Percentiles rank a stretch among this genome's conserved stretches.
Evolutionary conservation across 495 filamentous ascomycete genomes (phyloP).

Genomic region (Lasiosphaeris hirsuta): DNA sequence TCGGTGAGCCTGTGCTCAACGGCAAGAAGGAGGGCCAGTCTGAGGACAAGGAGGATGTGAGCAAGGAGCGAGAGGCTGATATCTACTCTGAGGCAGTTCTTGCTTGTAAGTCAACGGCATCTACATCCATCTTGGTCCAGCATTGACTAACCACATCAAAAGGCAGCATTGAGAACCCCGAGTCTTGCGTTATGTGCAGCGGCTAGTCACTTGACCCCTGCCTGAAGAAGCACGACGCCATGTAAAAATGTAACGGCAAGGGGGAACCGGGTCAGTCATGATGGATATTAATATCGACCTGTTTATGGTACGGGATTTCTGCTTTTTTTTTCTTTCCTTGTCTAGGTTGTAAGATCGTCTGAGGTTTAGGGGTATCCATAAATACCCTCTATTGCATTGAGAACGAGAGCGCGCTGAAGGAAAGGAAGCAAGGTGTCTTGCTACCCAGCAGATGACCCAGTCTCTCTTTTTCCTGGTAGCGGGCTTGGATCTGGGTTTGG

Average conservation of each 20-base stretch:
- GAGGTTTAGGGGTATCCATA: not conserved
- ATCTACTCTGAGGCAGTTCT: constrained; percentile 92
- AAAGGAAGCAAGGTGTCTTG: no score
- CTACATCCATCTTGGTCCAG: not conserved
- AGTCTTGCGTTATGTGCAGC: constrained; percentile 88
- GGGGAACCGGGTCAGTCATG: not conserved
- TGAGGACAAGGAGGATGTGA: constrained; percentile 61
- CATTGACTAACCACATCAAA: constrained; percentile 24
- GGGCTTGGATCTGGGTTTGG: no score
- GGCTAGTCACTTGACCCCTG: constrained; percentile 44
- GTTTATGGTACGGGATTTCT: not conserved
- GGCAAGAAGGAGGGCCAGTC: constrained; percentile 47
- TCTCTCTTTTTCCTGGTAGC: no score
- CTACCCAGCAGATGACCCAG: no score
- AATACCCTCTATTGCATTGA: not conserved
- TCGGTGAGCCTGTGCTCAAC: constrained; percentile 50
- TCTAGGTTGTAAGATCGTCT: not conserved
- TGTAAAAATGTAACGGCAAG: constrained; percentile 7
- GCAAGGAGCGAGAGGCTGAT: constrained; percentile 70
- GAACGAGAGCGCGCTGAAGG: no score
- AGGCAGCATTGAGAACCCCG: constrained; percentile 87
- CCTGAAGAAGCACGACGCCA: constrained; percentile 4
- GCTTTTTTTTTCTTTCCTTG: not conserved
- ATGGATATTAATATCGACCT: constrained; percentile 4
- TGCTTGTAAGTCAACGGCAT: constrained; percentile 60